Percentiles rank a stretch among this genome's conserved stretches.
These are phyloP conservation scores for Scenedesmus sp. DNA, from an alignment of 163 green algal species.

Conservation along the genomic window DNA sequence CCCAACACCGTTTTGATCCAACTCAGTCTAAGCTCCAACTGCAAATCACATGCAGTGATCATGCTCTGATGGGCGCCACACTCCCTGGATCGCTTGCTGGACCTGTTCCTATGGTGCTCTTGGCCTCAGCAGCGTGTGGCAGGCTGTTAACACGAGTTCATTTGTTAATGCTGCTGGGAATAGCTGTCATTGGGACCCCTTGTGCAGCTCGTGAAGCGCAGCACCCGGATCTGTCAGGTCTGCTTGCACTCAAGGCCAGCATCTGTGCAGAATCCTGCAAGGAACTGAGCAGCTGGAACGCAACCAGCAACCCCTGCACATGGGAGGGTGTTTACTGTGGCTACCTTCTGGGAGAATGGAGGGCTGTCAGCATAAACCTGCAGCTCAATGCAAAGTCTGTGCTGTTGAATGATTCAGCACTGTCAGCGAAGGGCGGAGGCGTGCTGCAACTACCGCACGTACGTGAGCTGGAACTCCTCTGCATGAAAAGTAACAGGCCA, in stretches of 20 bases:
- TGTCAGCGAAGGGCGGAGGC: background rate
- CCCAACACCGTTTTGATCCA: background rate
- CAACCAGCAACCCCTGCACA: background rate
- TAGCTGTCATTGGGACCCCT: background rate
- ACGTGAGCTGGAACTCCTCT: slow-evolving; percentile 38
- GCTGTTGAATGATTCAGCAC: slow-evolving; percentile 12
- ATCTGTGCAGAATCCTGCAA: slow-evolving; percentile 32
- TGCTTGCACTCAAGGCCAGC: slow-evolving; percentile 46
- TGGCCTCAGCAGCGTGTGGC: background rate
- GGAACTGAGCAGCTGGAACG: slow-evolving; percentile 25
- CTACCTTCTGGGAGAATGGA: background rate
- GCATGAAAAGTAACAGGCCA: background rate
- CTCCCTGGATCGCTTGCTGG: background rate
- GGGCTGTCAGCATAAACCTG: slow-evolving; percentile 28
- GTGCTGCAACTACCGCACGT: slow-evolving; percentile 12
- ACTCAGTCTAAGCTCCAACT: background rate
- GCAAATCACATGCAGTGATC: background rate
- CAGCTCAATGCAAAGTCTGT: slow-evolving; percentile 24
- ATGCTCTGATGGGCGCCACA: background rate
- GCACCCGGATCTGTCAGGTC: slow-evolving; percentile 20
- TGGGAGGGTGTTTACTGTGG: slow-evolving; percentile 37
- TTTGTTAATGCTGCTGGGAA: background rate
- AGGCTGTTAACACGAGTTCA: background rate
- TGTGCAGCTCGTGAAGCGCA: background rate
- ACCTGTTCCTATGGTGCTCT: background rate